Evolutionary conservation across 441 rosid species (phyloP).

Genomic region (Populus hybrid): DNA sequence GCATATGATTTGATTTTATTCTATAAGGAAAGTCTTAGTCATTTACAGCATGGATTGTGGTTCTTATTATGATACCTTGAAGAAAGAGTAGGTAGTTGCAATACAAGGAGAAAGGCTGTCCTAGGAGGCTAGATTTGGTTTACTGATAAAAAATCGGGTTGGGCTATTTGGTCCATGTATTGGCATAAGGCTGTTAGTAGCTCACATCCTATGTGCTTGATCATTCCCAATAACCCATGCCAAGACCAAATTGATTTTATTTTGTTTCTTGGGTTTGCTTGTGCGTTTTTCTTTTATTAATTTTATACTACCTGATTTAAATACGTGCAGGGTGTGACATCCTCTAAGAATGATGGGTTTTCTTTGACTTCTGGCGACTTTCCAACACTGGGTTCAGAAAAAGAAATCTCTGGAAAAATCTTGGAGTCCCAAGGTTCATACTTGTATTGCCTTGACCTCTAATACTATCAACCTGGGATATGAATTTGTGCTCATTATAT

Average conservation of each 20-base stretch:
- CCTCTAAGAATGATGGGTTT: conserved; percentile 69
- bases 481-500: conserved; percentile 10
- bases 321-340: conserved; percentile 53
- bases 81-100: background rate
- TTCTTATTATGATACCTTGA: background rate
- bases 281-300: background rate
- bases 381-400: conserved; percentile 89
- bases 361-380: conserved; percentile 91
- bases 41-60: no score
- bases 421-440: conserved; percentile 57
- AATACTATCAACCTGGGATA: conserved; percentile 14
- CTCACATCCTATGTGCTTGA: background rate
- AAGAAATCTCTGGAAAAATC: conserved; percentile 52
- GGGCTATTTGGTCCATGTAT: background rate
- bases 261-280: background rate
- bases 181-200: background rate
- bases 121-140: background rate
- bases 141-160: background rate
- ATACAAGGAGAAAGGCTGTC: background rate
- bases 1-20: no score
- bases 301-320: conserved; percentile 16
- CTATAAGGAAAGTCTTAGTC: background rate
- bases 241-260: background rate
- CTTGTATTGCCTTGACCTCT: conserved; percentile 8
- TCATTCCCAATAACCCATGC: background rate